A percentile compares a stretch with the other conserved stretches of the same genome.
phyloP scores from a whole-genome alignment of 2,329 filamentous ascomycete genomes.

The Stagonosporopsis vannaccii region DNA sequence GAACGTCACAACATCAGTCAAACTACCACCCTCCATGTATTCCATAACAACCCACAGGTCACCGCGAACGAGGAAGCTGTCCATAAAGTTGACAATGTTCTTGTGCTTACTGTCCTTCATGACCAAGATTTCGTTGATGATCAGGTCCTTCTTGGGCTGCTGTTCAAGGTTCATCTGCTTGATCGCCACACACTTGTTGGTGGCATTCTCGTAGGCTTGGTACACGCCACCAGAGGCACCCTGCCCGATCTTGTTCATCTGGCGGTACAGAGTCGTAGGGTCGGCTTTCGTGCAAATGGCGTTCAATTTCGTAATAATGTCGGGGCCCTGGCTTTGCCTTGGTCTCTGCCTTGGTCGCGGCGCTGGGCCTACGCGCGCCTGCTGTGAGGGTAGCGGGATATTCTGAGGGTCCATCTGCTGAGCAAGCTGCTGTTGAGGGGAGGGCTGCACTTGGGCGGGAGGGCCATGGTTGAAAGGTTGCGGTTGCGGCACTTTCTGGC shows the following conservation, averaged over 20 bases:
- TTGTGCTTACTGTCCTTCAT: conserved; percentile 99
- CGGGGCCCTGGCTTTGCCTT: conserved; percentile 79
- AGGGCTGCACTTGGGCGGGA: conserved; percentile 52
- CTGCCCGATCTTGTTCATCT: conserved; percentile 94
- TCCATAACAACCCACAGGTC: conserved; percentile 99
- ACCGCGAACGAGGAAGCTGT: conserved; percentile 87
- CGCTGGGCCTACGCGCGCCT: conserved; percentile 60
- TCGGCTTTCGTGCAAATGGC: conserved; percentile 91
- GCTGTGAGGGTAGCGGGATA: conserved; percentile 57
- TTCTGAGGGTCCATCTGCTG: conserved; percentile 52
- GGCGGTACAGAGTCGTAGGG: conserved; percentile 84
- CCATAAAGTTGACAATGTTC: conserved; percentile 99
- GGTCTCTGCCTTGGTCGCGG: conserved; percentile 78
- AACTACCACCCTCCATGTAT: conserved; percentile 97
- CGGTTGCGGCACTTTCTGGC: conserved; percentile 64
- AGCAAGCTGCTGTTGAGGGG: conserved; percentile 60
- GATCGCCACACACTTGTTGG: conserved; percentile 91
- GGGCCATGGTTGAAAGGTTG: conserved; percentile 35
- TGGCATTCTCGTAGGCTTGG: conserved; percentile 84
- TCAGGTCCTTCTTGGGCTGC: conserved; percentile 98
- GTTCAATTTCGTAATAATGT: conserved; percentile 83
- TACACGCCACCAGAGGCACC: conserved; percentile 96
- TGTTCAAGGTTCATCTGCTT: conserved; percentile 99
- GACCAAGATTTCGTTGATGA: conserved; percentile 98
- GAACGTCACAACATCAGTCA: conserved; percentile 98